phyloP scores from a whole-genome alignment of 2,329 filamentous ascomycete genomes.

The Exophiala alcalophila region DNA sequence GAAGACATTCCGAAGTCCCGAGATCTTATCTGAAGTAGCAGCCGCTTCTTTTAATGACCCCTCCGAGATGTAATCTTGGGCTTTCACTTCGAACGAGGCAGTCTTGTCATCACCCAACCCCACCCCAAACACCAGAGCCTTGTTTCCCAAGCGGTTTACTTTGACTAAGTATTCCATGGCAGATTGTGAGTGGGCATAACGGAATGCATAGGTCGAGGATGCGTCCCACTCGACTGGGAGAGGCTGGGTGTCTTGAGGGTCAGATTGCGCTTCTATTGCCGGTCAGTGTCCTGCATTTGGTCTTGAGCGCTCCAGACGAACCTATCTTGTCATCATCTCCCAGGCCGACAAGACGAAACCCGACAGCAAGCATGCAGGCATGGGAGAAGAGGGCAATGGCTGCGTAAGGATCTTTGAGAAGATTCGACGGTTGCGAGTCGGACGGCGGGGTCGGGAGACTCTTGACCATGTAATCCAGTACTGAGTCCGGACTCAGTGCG shows the following conservation, averaged over 20 bases:
- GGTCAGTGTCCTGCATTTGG: conserved; percentile 33
- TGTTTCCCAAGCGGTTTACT: conserved; percentile 74
- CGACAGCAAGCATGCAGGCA: conserved; percentile 74
- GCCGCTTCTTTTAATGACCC: conserved; percentile 55
- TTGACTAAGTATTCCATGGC: conserved; percentile 81
- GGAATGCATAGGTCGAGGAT: conserved; percentile 69
- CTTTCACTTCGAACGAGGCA: conserved; percentile 69
- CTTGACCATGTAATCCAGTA: conserved; percentile 31
- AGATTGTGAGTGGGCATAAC: conserved; percentile 82
- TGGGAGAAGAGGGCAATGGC: conserved; percentile 80
- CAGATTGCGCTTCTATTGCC: conserved; percentile 52
- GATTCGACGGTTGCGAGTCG: conserved; percentile 14
- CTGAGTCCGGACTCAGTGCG: conserved; percentile 26
- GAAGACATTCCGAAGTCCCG: conserved; percentile 59
- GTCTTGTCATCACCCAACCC: conserved; percentile 79
- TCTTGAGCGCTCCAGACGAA: conserved; percentile 39
- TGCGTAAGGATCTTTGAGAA: conserved; percentile 60
- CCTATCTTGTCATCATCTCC: conserved; percentile 74
- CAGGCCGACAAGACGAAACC: conserved; percentile 79
- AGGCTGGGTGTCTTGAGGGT: conserved; percentile 54
- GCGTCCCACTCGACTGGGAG: conserved; percentile 80
- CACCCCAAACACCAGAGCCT: conserved; percentile 78
- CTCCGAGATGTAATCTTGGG: conserved; percentile 70
- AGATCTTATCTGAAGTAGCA: conserved; percentile 30
- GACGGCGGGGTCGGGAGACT: conserved; percentile 30